Percentiles rank a stretch among this genome's conserved stretches.
These are phyloP conservation scores for Leccinum ponderosum DNA, from an alignment of 1,284 basidiomycete genomes.

Conservation along the genomic window DNA sequence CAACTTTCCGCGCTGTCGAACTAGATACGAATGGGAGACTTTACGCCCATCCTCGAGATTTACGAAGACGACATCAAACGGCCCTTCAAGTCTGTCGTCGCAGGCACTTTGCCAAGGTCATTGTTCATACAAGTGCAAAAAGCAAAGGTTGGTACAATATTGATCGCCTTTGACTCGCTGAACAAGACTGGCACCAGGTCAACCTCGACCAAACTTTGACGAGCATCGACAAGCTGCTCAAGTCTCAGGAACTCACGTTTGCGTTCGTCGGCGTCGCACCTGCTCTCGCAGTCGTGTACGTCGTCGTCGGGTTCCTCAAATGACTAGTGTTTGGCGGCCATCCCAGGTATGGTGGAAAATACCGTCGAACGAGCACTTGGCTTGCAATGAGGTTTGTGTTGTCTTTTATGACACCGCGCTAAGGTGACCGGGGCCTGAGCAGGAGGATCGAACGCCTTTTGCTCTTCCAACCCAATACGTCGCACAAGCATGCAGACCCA, in stretches of 20 bases:
- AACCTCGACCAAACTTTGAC: constrained; percentile 88
- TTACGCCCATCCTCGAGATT: constrained; percentile 85
- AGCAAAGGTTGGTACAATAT: constrained; percentile 71
- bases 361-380: constrained; percentile 53
- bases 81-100: constrained; percentile 80
- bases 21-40: constrained; percentile 78
- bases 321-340: constrained; percentile 30
- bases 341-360: constrained; percentile 54
- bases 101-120: constrained; percentile 83
- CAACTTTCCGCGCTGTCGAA: constrained; percentile 67
- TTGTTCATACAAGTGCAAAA: constrained; percentile 96
- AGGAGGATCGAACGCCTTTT: constrained; percentile 79
- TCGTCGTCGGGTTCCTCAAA: constrained; percentile 53
- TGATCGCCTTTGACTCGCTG: neutral
- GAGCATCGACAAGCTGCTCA: constrained; percentile 90
- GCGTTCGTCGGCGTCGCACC: constrained; percentile 97
- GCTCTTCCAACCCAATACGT: constrained; percentile 44
- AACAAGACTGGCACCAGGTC: constrained; percentile 49
- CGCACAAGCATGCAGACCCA: constrained; percentile 10
- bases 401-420: neutral
- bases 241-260: constrained; percentile 95
- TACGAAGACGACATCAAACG: constrained; percentile 92
- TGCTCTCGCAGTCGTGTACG: constrained; percentile 80
- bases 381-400: constrained; percentile 57
- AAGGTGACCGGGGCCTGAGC: constrained; percentile 9